These are phyloP conservation scores for Gaeumannomyces sp. DNA, from an alignment of 2,329 filamentous ascomycete species.

Conservation along the genomic window DNA sequence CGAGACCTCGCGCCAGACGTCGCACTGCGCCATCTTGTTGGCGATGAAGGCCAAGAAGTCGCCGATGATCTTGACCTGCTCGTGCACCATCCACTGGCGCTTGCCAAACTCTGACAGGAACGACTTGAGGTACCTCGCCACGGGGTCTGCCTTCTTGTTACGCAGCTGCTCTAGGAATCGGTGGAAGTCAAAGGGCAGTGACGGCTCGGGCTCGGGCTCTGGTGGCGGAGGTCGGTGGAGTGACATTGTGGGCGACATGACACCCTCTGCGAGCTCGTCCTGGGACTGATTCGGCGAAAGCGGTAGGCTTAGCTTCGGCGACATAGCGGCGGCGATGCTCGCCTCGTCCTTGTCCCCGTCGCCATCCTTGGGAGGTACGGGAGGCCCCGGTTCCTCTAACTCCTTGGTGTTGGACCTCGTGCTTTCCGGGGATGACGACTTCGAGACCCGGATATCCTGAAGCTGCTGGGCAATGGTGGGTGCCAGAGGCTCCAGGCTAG, in stretches of 20 bases:
- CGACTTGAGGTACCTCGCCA: constrained; percentile 90
- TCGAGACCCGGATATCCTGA: constrained; percentile 37
- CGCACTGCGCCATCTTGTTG: constrained; percentile 96
- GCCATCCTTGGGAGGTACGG: constrained; percentile 53
- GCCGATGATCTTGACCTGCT: constrained; percentile 97
- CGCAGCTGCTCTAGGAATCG: constrained; percentile 92
- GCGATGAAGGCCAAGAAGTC: constrained; percentile 96
- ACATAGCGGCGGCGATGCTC: neutral
- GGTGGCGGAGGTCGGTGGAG: constrained; percentile 62
- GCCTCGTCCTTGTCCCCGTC: too few species aligned
- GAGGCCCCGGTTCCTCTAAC: constrained; percentile 44
- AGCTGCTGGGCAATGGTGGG: constrained; percentile 42
- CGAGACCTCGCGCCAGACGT: constrained; percentile 92
- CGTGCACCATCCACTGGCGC: constrained; percentile 98
- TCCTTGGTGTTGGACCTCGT: constrained; percentile 31
- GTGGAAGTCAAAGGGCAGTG: constrained; percentile 93
- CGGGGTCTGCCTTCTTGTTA: constrained; percentile 95
- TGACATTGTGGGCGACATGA: constrained; percentile 42
- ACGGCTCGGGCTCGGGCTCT: constrained; percentile 71
- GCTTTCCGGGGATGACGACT: constrained; percentile 30
- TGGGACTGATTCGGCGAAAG: constrained; percentile 32
- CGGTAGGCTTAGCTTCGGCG: constrained; percentile 30
- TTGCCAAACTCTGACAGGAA: constrained; percentile 94
- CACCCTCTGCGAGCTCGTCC: constrained; percentile 23
- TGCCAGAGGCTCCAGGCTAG: constrained; percentile 72